phyloP scores from a whole-genome alignment of 2,329 filamentous ascomycete species.

The Aspergillus ibericus region DNA sequence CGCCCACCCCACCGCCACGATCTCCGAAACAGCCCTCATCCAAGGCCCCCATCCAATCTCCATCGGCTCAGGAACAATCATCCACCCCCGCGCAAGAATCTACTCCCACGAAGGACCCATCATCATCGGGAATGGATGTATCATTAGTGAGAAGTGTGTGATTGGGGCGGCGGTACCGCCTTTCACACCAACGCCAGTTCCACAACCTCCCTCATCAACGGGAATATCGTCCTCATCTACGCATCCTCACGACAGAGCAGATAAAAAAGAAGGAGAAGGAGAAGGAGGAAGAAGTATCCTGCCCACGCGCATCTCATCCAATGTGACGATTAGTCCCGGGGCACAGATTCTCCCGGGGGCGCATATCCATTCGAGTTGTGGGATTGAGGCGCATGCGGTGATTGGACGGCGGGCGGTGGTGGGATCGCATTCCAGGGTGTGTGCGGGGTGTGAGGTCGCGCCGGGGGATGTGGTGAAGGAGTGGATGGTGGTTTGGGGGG shows the following conservation, averaged over 20 bases:
- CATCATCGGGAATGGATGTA: constrained; percentile 75
- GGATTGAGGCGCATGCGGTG: constrained; percentile 48
- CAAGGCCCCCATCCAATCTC: constrained; percentile 74
- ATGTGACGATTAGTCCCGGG: constrained; percentile 41
- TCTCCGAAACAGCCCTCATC: constrained; percentile 42
- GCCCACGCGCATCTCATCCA: constrained; percentile 37
- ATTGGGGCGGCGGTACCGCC: constrained; percentile 31
- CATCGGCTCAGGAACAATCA: constrained; percentile 72
- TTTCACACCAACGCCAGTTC: no score
- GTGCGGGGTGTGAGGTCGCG: constrained; percentile 60
- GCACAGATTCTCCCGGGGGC: constrained; percentile 39
- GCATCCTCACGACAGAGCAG: neutral
- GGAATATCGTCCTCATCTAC: neutral
- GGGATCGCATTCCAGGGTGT: constrained; percentile 66
- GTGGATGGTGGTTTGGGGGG: constrained; percentile 68
- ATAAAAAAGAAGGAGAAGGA: neutral
- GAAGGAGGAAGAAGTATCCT: no score
- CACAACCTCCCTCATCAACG: no score
- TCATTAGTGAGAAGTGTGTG: constrained; percentile 67
- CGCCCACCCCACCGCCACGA: constrained; percentile 38
- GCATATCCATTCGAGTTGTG: constrained; percentile 39
- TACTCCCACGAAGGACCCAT: constrained; percentile 78
- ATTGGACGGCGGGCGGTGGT: constrained; percentile 36
- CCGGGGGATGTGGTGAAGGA: constrained; percentile 63
- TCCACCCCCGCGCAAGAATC: constrained; percentile 83